A percentile compares a stretch with the other conserved stretches of the same genome.
These are phyloP conservation scores for Linderina pennispora DNA, from an alignment of 192 early-diverging fungal genomes.

Conservation along the genomic window DNA sequence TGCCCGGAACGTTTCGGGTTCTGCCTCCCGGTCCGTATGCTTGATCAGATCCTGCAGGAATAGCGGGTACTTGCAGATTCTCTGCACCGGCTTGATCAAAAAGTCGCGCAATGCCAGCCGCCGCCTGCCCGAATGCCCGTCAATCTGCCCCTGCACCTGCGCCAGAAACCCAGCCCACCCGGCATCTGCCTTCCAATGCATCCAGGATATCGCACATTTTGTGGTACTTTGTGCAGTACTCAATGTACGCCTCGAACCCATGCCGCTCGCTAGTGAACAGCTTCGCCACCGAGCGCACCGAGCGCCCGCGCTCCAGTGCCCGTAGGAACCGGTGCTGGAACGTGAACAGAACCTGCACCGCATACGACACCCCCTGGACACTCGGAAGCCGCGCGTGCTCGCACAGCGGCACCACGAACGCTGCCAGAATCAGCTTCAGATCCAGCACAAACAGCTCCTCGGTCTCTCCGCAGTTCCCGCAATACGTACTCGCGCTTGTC, in stretches of 20 bases:
- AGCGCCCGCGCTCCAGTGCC: conserved; percentile 2
- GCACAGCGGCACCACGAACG: conserved; percentile 27
- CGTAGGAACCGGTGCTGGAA: conserved; percentile 32
- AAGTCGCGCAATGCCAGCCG: conserved; percentile 36
- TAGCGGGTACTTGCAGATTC: conserved; percentile 88
- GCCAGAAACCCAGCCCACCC: conserved; percentile 22
- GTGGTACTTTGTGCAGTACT: conserved; percentile 30
- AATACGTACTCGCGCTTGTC: conserved; percentile 39
- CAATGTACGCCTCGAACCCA: conserved; percentile 23
- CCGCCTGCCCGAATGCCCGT: conserved; percentile 8
- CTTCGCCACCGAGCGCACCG: conserved; percentile 13
- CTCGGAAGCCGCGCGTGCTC: conserved; percentile 11
- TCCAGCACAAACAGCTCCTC: conserved; percentile 49
- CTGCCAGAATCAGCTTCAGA: conserved; percentile 41
- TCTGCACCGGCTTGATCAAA: conserved; percentile 72
- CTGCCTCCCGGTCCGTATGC: conserved; percentile 34
- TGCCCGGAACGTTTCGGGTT: conserved; percentile 9
- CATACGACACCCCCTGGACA: conserved; percentile 16
- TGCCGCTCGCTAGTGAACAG: conserved; percentile 12
- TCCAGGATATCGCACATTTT: conserved; percentile 24
- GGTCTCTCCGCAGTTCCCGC: conserved; percentile 41
- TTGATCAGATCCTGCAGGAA: conserved; percentile 59
- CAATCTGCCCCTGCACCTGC: conserved; percentile 13
- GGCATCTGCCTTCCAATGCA: conserved; percentile 19
- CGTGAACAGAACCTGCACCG: conserved; percentile 21